Conservation (phyloP, 2,329 filamentous ascomycete genomes). For the Ascochyta rabiei region DNA sequence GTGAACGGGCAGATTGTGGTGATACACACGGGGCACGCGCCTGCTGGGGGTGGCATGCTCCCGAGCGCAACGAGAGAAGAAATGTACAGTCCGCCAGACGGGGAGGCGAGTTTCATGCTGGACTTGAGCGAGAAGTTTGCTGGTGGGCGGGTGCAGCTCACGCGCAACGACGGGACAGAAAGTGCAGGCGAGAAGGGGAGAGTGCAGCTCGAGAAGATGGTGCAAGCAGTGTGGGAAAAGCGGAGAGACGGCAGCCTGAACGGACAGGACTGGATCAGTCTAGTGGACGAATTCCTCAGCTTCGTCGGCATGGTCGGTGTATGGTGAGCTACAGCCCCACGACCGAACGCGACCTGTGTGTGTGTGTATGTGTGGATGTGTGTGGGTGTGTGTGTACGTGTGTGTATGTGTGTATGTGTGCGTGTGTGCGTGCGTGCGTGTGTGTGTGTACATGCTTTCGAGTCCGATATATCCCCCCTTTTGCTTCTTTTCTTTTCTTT, state of each 20-base stretch:
- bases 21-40: constrained; percentile 17
- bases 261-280: constrained; percentile 43
- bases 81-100: constrained; percentile 42
- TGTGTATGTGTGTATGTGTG: no score
- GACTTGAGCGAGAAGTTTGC: constrained; percentile 46
- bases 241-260: constrained; percentile 36
- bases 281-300: constrained; percentile 44
- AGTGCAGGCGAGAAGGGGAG: constrained; percentile 38
- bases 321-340: constrained; percentile 18
- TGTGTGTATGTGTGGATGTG: not conserved
- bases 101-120: constrained; percentile 46
- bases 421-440: no score
- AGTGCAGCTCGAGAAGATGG: constrained; percentile 29
- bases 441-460: not conserved
- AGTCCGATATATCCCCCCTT: not conserved
- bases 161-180: constrained; percentile 43
- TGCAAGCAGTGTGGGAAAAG: constrained; percentile 43
- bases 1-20: constrained; percentile 30
- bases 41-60: constrained; percentile 3
- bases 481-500: not conserved
- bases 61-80: constrained; percentile 21
- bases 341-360: not conserved
- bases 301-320: constrained; percentile 35
- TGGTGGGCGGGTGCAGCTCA: constrained; percentile 39
- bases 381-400: no score